These are phyloP conservation scores for Prinsepia uniflora DNA, from an alignment of 306 rosid genomes.

Conservation along the genomic window DNA sequence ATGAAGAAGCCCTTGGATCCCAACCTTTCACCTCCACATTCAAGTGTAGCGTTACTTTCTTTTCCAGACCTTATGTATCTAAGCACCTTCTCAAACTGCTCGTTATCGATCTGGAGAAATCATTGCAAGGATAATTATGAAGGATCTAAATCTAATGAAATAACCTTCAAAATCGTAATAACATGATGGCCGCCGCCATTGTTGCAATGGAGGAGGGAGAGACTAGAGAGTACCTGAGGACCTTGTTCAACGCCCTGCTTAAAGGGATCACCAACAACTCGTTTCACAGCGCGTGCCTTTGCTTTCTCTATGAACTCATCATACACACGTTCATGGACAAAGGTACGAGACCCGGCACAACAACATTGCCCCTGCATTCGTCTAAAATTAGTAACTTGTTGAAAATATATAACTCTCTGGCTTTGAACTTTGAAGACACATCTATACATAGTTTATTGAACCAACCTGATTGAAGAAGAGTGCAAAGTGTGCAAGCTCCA, in stretches of 20 bases:
- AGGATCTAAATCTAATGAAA: background rate
- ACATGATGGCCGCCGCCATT: background rate
- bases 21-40: slow-evolving; percentile 78
- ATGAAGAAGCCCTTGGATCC: slow-evolving; percentile 84
- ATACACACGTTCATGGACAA: slow-evolving; percentile 73
- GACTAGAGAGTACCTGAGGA: slow-evolving; percentile 61
- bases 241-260: slow-evolving; percentile 92
- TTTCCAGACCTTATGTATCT: slow-evolving; percentile 71
- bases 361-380: slow-evolving; percentile 84
- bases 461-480: slow-evolving; percentile 86
- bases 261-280: slow-evolving; percentile 91
- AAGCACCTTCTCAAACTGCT: slow-evolving; percentile 76
- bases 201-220: background rate
- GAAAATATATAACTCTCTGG: background rate
- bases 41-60: slow-evolving; percentile 70
- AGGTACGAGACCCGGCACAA: slow-evolving; percentile 96
- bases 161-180: background rate
- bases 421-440: too few species aligned
- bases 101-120: slow-evolving; percentile 51
- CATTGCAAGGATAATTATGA: slow-evolving; percentile 6
- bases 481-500: slow-evolving; percentile 89
- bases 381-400: background rate
- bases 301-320: slow-evolving; percentile 92
- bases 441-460: background rate
- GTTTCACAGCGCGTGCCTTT: slow-evolving; percentile 67